Conservation (phyloP, 2,329 filamentous ascomycete species). For the Didymella exigua region DNA sequence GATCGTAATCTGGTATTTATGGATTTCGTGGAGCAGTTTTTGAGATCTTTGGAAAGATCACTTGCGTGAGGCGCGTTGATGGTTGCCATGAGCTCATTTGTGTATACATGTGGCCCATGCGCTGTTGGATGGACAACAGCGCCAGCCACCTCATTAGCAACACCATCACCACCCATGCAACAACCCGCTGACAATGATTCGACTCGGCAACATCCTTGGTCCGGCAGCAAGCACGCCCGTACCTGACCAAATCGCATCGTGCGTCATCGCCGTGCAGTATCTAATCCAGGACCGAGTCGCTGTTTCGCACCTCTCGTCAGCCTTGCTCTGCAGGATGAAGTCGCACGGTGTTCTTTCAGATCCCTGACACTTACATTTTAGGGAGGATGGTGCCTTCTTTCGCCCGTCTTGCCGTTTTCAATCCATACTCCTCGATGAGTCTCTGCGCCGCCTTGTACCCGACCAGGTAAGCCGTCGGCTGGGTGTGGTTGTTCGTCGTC, state of each 20-base stretch:
- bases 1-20: background rate
- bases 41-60: background rate
- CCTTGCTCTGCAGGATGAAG: background rate
- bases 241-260: conserved; percentile 10
- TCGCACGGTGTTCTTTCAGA: conserved; percentile 2
- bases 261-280: conserved; percentile 8
- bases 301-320: conserved; percentile 5
- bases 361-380: conserved; percentile 12
- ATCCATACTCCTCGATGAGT: conserved; percentile 37
- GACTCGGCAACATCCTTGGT: conserved; percentile 1
- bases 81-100: background rate
- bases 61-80: background rate
- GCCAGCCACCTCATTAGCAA: conserved; percentile 4
- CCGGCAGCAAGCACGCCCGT: conserved; percentile 3
- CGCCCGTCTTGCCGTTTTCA: conserved; percentile 12
- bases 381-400: conserved; percentile 7
- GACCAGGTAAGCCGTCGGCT: conserved; percentile 44
- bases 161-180: conserved; percentile 6
- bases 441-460: conserved; percentile 44
- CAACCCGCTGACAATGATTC: conserved; percentile 5
- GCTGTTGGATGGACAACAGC: background rate
- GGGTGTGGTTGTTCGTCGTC: conserved; percentile 45
- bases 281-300: conserved; percentile 11
- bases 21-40: background rate
- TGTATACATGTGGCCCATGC: background rate